A percentile compares a stretch with the other conserved stretches of the same genome.
phyloP scores from a whole-genome alignment of 305 asterid species.

The Ruellia speciosa region DNA sequence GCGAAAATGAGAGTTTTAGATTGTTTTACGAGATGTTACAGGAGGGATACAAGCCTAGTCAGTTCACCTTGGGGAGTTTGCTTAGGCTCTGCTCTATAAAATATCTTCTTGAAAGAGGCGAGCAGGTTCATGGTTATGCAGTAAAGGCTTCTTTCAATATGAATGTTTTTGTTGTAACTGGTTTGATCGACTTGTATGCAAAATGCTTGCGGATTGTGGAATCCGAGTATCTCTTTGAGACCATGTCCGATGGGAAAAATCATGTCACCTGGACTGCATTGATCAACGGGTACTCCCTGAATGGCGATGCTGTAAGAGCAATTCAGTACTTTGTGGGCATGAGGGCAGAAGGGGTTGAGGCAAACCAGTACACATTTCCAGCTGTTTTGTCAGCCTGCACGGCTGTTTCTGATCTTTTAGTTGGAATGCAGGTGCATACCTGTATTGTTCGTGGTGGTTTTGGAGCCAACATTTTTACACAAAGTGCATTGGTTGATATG shows the following conservation, averaged over 20 bases:
- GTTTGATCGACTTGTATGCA: conserved; percentile 72
- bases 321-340: conserved; percentile 54
- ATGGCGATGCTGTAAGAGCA: conserved; percentile 41
- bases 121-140: conserved; percentile 60
- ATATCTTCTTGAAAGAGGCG: conserved; percentile 46
- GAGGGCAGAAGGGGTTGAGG: conserved; percentile 58
- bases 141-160: conserved; percentile 42
- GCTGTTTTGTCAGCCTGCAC: conserved; percentile 63
- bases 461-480: conserved; percentile 64
- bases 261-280: conserved; percentile 94
- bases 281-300: conserved; percentile 64
- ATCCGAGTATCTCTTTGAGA: conserved; percentile 50
- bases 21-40: conserved; percentile 57
- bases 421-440: conserved; percentile 64
- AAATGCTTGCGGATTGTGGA: conserved; percentile 46
- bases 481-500: conserved; percentile 71
- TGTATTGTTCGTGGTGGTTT: conserved; percentile 67
- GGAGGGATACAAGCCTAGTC: conserved; percentile 48
- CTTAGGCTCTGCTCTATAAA: conserved; percentile 68
- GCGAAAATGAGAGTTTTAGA: conserved; percentile 43
- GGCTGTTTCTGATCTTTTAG: conserved; percentile 31
- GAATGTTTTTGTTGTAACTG: conserved; percentile 56
- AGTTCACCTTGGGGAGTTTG: conserved; percentile 58
- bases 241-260: conserved; percentile 49
- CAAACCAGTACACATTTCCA: conserved; percentile 82